Base-by-base conservation (phyloP, 805 yeast species). In the Teunomyces lycoperdinae region DNA sequence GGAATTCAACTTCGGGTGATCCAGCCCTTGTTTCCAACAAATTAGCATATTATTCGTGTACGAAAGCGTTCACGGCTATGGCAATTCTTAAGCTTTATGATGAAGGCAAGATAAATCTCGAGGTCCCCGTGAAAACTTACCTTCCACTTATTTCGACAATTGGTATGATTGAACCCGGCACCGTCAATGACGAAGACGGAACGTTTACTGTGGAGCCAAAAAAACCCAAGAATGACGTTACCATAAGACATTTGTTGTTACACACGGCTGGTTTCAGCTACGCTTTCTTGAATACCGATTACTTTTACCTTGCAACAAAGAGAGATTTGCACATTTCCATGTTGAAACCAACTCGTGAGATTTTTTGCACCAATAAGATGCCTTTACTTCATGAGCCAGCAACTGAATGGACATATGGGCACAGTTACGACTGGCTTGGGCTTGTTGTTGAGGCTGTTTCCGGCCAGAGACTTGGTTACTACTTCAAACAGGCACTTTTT, bases 341-440 rank as follows among this genome's bases (percentile, higher is more conserved):
- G 2, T 46, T 44, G 13, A 40, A 48, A 9, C 58, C 58, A 1
- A 48, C 45, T 41, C 17, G 31, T 5, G 40, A 43, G 16, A 39
- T 53, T 24, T 60, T 59, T 43, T 32, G 47, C 2, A 52, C 56
- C 2, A 38, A 39, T 3, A 50, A 39, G 9, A 60, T 55, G 52
- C 55, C 53, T 1, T 49, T 58, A 28, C 26, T 57, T 4, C 53
- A 54, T 44, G 76, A 73, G 49, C 77, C 77, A 3, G 77, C 77
- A 2, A 49, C 71, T 1, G 46, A 56, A 16, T 73, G 69, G 63
- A 50, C 51, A 35, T 73, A 73, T 49, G 77, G 77, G 7, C 67
- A 65, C 46, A 61, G 64, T 34, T 54, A 57, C 24, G 77, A 73
- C 50, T 68, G 73, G 70, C 61, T 67, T 4, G 77, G 77, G 3